Evolutionary conservation across 2,329 filamentous ascomycete genomes (phyloP).

Genomic region (Pyrenochaeta sp.): DNA sequence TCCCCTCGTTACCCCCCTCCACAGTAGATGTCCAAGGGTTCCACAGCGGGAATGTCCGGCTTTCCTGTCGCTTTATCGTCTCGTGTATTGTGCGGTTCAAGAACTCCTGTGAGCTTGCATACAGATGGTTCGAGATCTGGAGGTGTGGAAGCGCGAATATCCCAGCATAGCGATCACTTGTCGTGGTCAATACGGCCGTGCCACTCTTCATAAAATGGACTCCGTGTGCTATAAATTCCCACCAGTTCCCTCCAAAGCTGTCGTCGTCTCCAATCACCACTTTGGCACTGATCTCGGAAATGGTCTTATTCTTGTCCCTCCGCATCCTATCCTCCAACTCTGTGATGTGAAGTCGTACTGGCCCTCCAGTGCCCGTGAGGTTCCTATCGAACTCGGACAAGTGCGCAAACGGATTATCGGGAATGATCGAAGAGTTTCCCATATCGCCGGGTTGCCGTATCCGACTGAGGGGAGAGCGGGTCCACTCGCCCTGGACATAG

Average conservation of each 20-base stretch:
- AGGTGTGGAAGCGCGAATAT: constrained; percentile 90
- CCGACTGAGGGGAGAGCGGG: constrained; percentile 61
- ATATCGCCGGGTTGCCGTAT: constrained; percentile 56
- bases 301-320: constrained; percentile 50
- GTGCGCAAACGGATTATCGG: constrained; percentile 71
- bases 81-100: constrained; percentile 76
- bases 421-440: constrained; percentile 64
- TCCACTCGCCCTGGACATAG: constrained; percentile 78
- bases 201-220: constrained; percentile 87
- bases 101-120: constrained; percentile 58
- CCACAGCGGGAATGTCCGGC: constrained; percentile 58
- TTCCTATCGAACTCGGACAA: constrained; percentile 75
- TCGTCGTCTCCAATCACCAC: constrained; percentile 76
- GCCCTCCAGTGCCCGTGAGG: constrained; percentile 72
- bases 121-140: constrained; percentile 64
- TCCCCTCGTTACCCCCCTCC: constrained; percentile 63
- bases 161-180: constrained; percentile 86
- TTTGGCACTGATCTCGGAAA: constrained; percentile 73
- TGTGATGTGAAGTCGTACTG: constrained; percentile 73
- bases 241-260: constrained; percentile 71
- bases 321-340: constrained; percentile 55
- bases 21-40: constrained; percentile 81
- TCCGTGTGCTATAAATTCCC: constrained; percentile 82
- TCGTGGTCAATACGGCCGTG: constrained; percentile 81
- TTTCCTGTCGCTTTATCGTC: constrained; percentile 70